phyloP scores from a whole-genome alignment of 768 basidiomycete genomes.

The Psilocybe cyanescens region DNA sequence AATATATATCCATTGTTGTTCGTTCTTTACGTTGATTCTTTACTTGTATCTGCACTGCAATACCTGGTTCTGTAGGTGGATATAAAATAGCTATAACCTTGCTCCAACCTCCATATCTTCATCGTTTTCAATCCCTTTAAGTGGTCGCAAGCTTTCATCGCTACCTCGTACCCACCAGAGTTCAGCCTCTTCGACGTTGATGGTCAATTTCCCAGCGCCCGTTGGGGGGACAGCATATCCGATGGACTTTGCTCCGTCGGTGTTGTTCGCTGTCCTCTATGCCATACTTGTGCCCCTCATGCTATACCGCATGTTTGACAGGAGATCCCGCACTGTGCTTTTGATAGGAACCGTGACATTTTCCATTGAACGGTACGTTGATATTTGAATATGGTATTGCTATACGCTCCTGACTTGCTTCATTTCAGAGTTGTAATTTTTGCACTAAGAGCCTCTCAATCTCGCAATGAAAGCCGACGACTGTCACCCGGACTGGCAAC shows the following conservation, averaged over 20 bases:
- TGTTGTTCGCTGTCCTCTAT: slow-evolving; percentile 44
- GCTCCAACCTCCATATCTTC: too few relatives aligned
- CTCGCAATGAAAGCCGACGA: slow-evolving; percentile 21
- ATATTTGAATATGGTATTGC: not conserved
- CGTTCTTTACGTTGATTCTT: too few relatives aligned
- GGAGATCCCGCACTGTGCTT: slow-evolving; percentile 38
- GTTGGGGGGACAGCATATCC: slow-evolving; percentile 45
- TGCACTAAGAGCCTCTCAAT: slow-evolving; percentile 31
- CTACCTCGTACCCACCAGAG: too few relatives aligned
- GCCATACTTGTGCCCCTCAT: slow-evolving; percentile 38
- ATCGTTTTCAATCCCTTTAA: too few relatives aligned
- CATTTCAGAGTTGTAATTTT: slow-evolving; percentile 34
- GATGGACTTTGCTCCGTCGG: slow-evolving; percentile 45
- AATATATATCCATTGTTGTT: too few relatives aligned
- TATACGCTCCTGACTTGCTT: not conserved
- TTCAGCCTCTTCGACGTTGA: not conserved
- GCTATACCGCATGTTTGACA: slow-evolving; percentile 35
- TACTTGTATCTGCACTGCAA: too few relatives aligned
- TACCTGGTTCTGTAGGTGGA: too few relatives aligned
- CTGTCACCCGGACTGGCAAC: slow-evolving; percentile 27
- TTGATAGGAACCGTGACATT: slow-evolving; percentile 36
- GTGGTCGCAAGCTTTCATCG: too few relatives aligned
- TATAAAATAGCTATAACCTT: too few relatives aligned
- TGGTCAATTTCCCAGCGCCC: slow-evolving; percentile 42
- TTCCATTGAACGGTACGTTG: slow-evolving; percentile 39